A percentile compares a stretch with the other conserved stretches of the same genome.
These are phyloP conservation scores for Aspergillus sp. DNA, from an alignment of 2,329 filamentous ascomycete species.

Conservation along the genomic window DNA sequence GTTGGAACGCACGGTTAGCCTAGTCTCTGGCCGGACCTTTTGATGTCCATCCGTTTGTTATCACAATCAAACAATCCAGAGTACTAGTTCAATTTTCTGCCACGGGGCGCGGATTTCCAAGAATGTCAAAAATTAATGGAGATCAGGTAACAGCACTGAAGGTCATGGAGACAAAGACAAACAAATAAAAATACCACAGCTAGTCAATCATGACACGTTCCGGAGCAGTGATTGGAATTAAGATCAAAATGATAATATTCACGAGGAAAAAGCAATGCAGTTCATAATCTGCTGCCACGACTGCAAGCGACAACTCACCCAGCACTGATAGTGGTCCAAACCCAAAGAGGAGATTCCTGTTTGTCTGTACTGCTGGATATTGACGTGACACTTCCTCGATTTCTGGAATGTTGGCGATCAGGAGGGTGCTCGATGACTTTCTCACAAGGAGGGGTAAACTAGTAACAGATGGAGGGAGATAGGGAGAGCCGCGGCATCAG, in stretches of 20 bases:
- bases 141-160: slow-evolving; percentile 1
- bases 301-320: slow-evolving; percentile 9
- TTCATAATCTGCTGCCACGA: slow-evolving; percentile 3
- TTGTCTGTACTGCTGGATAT: background rate
- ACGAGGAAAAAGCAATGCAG: slow-evolving; percentile 4
- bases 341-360: background rate
- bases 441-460: slow-evolving; percentile 2
- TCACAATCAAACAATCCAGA: slow-evolving; percentile 3
- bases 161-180: background rate
- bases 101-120: slow-evolving; percentile 7
- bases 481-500: background rate
- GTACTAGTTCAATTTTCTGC: slow-evolving; percentile 7
- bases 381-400: background rate
- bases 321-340: background rate
- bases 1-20: slow-evolving; percentile 8
- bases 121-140: slow-evolving; percentile 1
- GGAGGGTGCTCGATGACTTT: background rate
- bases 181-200: background rate
- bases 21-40: slow-evolving; percentile 5
- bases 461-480: background rate
- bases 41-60: slow-evolving; percentile 6
- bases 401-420: background rate
- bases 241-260: background rate
- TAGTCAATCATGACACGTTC: background rate
- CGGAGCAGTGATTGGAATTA: background rate